A percentile compares a stretch with the other conserved stretches of the same genome.
Conservation (phyloP, 495 filamentous ascomycete species). For the Hypoxylon rickii region DNA sequence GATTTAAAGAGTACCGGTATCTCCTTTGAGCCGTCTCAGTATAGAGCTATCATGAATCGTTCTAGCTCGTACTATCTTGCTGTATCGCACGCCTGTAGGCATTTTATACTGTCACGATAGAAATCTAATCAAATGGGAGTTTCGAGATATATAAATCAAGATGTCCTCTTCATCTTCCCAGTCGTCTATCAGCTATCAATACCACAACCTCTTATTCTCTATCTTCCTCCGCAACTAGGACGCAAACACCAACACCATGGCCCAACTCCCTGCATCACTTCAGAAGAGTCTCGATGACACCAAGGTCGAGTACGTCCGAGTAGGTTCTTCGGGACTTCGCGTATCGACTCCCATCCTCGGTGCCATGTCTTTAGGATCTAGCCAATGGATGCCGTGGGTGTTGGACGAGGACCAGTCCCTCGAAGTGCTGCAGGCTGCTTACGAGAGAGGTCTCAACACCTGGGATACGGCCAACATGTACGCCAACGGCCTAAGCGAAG, state of each 20-base stretch:
- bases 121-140: not conserved
- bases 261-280: conserved; percentile 16
- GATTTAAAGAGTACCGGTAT: conserved; percentile 9
- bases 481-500: conserved; percentile 72
- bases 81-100: not conserved
- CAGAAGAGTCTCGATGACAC: conserved; percentile 27
- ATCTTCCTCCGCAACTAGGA: not conserved
- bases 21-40: not conserved
- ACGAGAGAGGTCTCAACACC: conserved; percentile 69
- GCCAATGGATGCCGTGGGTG: conserved; percentile 57
- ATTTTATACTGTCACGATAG: no score
- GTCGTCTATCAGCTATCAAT: not conserved
- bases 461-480: conserved; percentile 75
- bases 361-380: conserved; percentile 60
- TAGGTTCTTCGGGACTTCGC: conserved; percentile 57
- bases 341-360: conserved; percentile 63
- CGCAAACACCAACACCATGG: conserved; percentile 2
- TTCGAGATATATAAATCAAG: conserved; percentile 2
- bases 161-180: not conserved
- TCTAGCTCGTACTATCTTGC: not conserved
- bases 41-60: not conserved
- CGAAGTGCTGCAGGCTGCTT: conserved; percentile 66
- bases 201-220: not conserved
- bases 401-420: conserved; percentile 58
- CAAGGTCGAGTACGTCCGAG: conserved; percentile 21